Evolutionary conservation across 169 alveolate species (phyloP).

Genomic region (Eimeria necatrix): DNA sequence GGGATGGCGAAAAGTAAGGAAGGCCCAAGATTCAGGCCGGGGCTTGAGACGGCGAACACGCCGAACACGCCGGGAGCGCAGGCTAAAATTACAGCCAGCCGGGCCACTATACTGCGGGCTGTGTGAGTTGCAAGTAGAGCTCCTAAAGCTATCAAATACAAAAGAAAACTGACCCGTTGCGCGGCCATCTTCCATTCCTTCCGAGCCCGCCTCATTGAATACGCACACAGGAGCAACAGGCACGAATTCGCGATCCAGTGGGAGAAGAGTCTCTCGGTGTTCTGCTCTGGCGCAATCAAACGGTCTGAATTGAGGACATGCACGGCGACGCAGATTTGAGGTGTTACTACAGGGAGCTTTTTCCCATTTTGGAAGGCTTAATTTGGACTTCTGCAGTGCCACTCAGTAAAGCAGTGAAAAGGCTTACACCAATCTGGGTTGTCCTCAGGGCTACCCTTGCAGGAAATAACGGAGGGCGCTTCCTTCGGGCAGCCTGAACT

Average conservation of each 20-base stretch:
- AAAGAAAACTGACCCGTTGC: constrained; percentile 37
- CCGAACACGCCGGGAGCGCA: too few species aligned
- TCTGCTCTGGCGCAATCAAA: constrained; percentile 16
- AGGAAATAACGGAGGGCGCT: neutral
- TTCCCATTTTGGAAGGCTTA: neutral
- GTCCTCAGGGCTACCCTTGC: constrained; percentile 56
- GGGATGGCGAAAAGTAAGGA: too few species aligned
- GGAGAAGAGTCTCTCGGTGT: constrained; percentile 39
- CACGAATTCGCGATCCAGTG: constrained; percentile 74
- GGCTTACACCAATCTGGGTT: constrained; percentile 74
- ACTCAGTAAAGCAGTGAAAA: neutral
- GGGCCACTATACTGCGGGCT: too few species aligned
- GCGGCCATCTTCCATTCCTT: constrained; percentile 74
- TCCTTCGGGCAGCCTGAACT: neutral
- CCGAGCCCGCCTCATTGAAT: constrained; percentile 36
- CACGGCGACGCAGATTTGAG: too few species aligned
- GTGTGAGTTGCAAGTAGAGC: too few species aligned
- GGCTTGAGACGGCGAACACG: too few species aligned
- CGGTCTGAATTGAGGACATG: constrained; percentile 20
- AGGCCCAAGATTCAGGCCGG: too few species aligned
- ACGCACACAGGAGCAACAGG: constrained; percentile 35
- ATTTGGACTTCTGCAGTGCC: neutral
- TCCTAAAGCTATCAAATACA: too few species aligned
- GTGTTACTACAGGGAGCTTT: too few species aligned
- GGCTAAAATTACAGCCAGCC: too few species aligned